Conservation (phyloP, 1,284 basidiomycete genomes). For the Papiliotrema flavescens region DNA sequence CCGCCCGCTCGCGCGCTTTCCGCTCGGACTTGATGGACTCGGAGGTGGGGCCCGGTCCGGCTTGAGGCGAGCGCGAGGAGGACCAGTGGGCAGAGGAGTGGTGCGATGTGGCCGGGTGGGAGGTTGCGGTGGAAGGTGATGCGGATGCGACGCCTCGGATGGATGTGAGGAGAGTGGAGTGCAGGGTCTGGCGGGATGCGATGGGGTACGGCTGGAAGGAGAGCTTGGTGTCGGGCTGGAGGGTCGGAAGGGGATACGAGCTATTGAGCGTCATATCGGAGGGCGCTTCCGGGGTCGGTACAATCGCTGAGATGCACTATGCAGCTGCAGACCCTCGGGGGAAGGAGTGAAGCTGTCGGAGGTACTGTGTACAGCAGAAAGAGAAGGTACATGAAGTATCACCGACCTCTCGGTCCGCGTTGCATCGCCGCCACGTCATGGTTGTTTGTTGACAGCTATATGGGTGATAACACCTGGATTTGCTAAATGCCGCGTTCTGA, state of each 20-base stretch:
- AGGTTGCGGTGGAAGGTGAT: not conserved
- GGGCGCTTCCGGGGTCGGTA: no score
- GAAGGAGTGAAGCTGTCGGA: no score
- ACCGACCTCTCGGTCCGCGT: no score
- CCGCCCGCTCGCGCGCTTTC: constrained; percentile 14
- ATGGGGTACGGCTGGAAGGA: constrained; percentile 36
- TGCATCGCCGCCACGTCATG: no score
- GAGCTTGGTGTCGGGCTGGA: constrained; percentile 16
- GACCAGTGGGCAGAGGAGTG: not conserved
- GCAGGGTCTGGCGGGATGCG: constrained; percentile 20
- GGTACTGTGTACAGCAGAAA: no score
- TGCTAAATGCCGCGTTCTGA: no score
- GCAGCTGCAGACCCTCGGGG: no score
- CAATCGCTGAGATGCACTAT: no score
- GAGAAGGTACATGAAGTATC: no score
- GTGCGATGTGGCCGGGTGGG: not conserved
- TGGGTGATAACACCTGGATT: no score
- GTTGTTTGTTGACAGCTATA: no score
- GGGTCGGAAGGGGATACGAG: constrained; percentile 11
- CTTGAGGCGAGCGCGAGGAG: not conserved
- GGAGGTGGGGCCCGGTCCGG: not conserved
- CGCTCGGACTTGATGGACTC: not conserved
- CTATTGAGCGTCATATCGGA: no score
- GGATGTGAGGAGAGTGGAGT: constrained; percentile 10
- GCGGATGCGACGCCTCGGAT: not conserved